Evolutionary conservation across 192 early-diverging fungal species (phyloP).

Genomic region (Mortierella claussenii): DNA sequence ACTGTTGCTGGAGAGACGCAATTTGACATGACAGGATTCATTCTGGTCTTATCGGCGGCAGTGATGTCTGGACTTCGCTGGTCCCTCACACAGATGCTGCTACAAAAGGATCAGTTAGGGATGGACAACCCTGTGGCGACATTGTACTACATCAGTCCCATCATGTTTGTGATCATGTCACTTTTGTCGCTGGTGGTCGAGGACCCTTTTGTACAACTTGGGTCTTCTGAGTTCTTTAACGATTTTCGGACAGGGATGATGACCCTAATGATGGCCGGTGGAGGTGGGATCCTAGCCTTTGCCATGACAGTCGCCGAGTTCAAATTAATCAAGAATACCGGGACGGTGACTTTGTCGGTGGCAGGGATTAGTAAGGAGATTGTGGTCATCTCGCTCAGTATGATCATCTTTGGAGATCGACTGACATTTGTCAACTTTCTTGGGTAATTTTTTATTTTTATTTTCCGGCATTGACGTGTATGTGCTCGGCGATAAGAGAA

Average conservation of each 20-base stretch:
- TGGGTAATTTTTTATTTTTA: constrained; percentile 71
- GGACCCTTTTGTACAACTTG: constrained; percentile 65
- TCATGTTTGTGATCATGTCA: constrained; percentile 77
- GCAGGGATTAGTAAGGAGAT: constrained; percentile 87
- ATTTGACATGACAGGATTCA: constrained; percentile 66
- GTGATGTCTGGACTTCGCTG: constrained; percentile 85
- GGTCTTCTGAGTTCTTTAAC: constrained; percentile 64
- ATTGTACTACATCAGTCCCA: constrained; percentile 76
- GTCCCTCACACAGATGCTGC: constrained; percentile 82
- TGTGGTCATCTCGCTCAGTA: constrained; percentile 74
- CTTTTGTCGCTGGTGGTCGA: constrained; percentile 64
- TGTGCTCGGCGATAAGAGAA: no score
- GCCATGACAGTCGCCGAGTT: constrained; percentile 84
- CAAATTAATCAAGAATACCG: constrained; percentile 78
- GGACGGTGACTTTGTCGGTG: constrained; percentile 84
- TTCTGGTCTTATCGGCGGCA: constrained; percentile 70
- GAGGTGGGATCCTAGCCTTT: constrained; percentile 85
- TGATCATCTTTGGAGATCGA: constrained; percentile 77
- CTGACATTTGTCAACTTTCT: constrained; percentile 72
- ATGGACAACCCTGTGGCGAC: constrained; percentile 87
- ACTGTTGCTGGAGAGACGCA: constrained; percentile 79
- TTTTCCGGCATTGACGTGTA: no score
- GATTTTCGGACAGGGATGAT: constrained; percentile 44
- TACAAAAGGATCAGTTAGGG: constrained; percentile 71
- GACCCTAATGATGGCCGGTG: constrained; percentile 71